These are phyloP conservation scores for Mercurialis annua DNA, from an alignment of 345 rosid species.

Conservation along the genomic window DNA sequence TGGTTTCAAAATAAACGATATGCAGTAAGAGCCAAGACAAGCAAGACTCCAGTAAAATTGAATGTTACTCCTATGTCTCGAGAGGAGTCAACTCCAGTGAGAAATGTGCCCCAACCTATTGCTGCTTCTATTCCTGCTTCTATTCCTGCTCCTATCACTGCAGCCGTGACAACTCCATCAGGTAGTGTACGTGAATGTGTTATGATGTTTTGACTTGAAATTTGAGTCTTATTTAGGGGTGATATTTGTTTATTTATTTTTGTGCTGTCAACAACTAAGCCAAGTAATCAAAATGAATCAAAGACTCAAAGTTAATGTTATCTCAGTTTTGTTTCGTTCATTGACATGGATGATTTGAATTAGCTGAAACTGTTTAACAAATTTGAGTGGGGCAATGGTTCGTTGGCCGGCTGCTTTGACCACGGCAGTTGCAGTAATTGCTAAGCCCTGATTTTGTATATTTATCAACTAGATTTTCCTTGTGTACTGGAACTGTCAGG, in stretches of 20 bases:
- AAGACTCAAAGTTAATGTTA: constrained; percentile 1
- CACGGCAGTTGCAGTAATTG: neutral
- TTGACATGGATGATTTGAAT: neutral
- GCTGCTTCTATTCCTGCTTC: constrained; percentile 42
- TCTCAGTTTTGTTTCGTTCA: neutral
- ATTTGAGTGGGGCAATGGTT: neutral
- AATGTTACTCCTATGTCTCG: constrained; percentile 62
- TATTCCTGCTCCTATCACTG: constrained; percentile 20
- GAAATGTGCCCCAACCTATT: constrained; percentile 54
- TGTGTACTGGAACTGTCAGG: neutral
- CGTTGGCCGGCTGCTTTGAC: neutral
- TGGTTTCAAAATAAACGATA: constrained; percentile 99
- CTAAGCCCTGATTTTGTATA: neutral
- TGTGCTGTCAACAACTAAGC: neutral
- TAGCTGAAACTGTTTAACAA: neutral
- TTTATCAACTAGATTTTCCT: neutral
- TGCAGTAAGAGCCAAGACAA: constrained; percentile 81
- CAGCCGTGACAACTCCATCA: constrained; percentile 47
- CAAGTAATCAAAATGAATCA: neutral
- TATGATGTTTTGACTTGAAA: constrained; percentile 8
- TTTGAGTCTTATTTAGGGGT: neutral
- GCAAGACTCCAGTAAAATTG: constrained; percentile 77
- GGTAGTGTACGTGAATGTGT: constrained; percentile 50
- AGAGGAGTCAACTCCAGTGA: constrained; percentile 56
- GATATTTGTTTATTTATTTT: neutral